Base-by-base conservation (phyloP, 495 filamentous ascomycete genomes). In the Aspergillus sclerotiicarbonarius region DNA sequence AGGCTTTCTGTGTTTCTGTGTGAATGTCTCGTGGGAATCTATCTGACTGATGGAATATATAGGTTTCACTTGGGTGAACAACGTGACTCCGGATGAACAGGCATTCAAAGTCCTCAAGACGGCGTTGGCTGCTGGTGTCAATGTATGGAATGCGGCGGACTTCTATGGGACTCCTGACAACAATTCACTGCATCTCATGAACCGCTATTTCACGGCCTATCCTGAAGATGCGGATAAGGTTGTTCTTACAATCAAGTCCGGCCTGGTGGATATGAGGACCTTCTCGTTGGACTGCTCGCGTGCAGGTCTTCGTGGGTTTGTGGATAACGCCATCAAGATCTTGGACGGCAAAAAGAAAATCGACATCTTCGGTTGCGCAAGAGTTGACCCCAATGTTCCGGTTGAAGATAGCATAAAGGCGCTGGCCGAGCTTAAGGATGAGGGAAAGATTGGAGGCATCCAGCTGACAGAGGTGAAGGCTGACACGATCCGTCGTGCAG, bases 341-440 rank as follows among this genome's bases (percentile, higher is more conserved):
- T 76, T 90, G 13, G 82, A 83, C 25, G 87, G 85, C 2, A 84
- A 82, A 59, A 90, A 90, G 76, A 85, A 80, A 56, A 72, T 93
- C 41, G 88, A 92, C 65, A 77, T 91, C 41, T 92, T 89, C 61
- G 85, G 89, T 64, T 82, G 71, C 56, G 88, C 83, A 18, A 76
- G 90, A 2, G 76, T 88, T 6, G 90, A 92, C 62, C 77, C 73
- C 15, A 79, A 82, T 0, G 74, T 76, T 32, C 81, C 81, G 6
- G 67, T 84, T 29, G 79, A 85, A 56, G 72, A 75, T 15, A 81
- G 76, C 0, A 71, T 86, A 20, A 64, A 56, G 6, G 58, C 71
- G 6, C 68, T 82, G 8, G 74, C 68, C n/a, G 66, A 71, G 39
- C 61, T 69, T 9, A 67, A 70, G 7, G 73, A 74, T 35, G 72